A percentile compares a stretch with the other conserved stretches of the same genome.
Conservation (phyloP, 495 filamentous ascomycete species). For the Trypethelium eluteriae region DNA sequence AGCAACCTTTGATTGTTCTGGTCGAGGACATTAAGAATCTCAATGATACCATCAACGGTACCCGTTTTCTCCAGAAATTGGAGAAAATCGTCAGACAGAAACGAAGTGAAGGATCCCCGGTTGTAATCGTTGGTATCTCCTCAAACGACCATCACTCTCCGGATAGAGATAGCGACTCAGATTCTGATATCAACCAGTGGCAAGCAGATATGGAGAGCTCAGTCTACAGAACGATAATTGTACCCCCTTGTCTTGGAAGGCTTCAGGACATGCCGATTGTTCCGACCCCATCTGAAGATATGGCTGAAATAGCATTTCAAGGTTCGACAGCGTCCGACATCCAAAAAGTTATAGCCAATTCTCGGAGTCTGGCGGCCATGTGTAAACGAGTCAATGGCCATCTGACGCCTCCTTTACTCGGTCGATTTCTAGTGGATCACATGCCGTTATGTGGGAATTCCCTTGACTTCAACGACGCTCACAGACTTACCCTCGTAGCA, state of each 20-base stretch:
- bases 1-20: constrained; percentile 51
- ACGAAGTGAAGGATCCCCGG: constrained; percentile 57
- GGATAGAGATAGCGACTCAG: background rate
- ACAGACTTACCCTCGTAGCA: background rate
- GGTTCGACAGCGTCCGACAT: background rate
- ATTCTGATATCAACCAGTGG: background rate
- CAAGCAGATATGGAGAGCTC: constrained; percentile 1
- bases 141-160: background rate
- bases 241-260: background rate
- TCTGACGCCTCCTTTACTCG: background rate
- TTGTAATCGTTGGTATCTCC: constrained; percentile 66
- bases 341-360: background rate
- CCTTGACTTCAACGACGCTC: constrained; percentile 1
- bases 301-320: background rate
- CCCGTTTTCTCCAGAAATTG: constrained; percentile 54
- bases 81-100: constrained; percentile 60
- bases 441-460: background rate
- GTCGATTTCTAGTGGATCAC: background rate
- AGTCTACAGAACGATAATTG: background rate
- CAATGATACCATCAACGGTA: constrained; percentile 51
- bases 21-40: constrained; percentile 74
- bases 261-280: background rate
- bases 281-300: background rate
- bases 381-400: constrained; percentile 4
- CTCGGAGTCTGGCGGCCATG: background rate